These are phyloP conservation scores for Chaetoceros muelleri DNA, from an alignment of 108 stramenopile genomes.

Conservation along the genomic window DNA sequence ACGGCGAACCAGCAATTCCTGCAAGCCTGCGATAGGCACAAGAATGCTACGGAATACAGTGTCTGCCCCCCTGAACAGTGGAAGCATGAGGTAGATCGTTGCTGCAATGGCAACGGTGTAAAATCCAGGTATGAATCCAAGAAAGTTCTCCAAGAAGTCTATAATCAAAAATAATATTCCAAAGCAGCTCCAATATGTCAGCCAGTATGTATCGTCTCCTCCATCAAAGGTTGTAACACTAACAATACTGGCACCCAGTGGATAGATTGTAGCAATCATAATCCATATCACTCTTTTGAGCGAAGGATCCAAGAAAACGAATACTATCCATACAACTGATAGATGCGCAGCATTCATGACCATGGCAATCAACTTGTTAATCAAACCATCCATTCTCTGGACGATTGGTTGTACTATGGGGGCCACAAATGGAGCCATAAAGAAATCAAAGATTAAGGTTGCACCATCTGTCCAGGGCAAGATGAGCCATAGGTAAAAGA, in stretches of 20 bases:
- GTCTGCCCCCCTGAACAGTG: slow-evolving; percentile 52
- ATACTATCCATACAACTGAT: slow-evolving; percentile 32
- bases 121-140: slow-evolving; percentile 44
- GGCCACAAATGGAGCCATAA: slow-evolving; percentile 19
- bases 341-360: slow-evolving; percentile 31
- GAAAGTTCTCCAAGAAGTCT: slow-evolving; percentile 31
- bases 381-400: slow-evolving; percentile 8
- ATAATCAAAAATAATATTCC: slow-evolving; percentile 36
- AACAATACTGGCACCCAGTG: slow-evolving; percentile 24
- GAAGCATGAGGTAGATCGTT: slow-evolving; percentile 43
- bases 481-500: slow-evolving; percentile 32
- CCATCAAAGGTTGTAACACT: slow-evolving; percentile 27
- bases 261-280: slow-evolving; percentile 34
- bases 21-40: slow-evolving; percentile 42
- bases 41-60: slow-evolving; percentile 44
- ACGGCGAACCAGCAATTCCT: slow-evolving; percentile 40
- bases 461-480: slow-evolving; percentile 42
- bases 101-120: slow-evolving; percentile 30
- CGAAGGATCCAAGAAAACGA: slow-evolving; percentile 32
- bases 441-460: slow-evolving; percentile 21
- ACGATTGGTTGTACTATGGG: slow-evolving; percentile 16
- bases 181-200: slow-evolving; percentile 39
- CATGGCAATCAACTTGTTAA: slow-evolving; percentile 17
- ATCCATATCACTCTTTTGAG: slow-evolving; percentile 33
- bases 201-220: slow-evolving; percentile 32